Percentiles rank a stretch among this genome's conserved stretches.
Evolutionary conservation across 2,329 filamentous ascomycete species (phyloP).

Genomic region (Ophiobolus disseminans): DNA sequence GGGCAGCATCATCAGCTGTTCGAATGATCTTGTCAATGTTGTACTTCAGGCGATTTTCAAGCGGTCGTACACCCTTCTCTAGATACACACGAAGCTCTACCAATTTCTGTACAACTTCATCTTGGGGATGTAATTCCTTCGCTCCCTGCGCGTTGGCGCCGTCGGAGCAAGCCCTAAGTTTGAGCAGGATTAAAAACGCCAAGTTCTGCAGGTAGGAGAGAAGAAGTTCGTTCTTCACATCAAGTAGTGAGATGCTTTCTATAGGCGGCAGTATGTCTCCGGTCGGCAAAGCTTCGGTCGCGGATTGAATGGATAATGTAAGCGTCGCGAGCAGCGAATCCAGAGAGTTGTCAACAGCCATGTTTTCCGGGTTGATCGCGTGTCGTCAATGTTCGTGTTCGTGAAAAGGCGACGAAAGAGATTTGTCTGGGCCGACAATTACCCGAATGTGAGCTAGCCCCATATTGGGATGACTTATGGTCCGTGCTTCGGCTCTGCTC

Average conservation of each 20-base stretch:
- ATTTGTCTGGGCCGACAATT: constrained; percentile 7
- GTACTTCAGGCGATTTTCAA: constrained; percentile 91
- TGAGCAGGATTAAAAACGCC: constrained; percentile 83
- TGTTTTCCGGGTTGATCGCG: constrained; percentile 18
- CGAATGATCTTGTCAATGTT: constrained; percentile 95
- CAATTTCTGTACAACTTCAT: constrained; percentile 82
- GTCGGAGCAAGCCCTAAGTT: constrained; percentile 61
- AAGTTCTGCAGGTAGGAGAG: constrained; percentile 95
- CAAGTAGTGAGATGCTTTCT: constrained; percentile 91
- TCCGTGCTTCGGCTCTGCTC: too few species aligned
- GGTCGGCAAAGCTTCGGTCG: constrained; percentile 60
- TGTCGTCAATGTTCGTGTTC: background rate
- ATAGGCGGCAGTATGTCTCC: constrained; percentile 72
- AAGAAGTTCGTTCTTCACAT: constrained; percentile 96
- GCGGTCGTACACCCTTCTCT: constrained; percentile 87
- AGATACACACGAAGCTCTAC: constrained; percentile 90
- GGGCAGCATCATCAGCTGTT: constrained; percentile 74
- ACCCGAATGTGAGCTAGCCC: too few species aligned
- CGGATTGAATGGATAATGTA: constrained; percentile 69
- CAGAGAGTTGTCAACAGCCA: constrained; percentile 51
- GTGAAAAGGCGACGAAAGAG: background rate
- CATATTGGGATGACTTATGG: too few species aligned
- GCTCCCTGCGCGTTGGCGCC: constrained; percentile 41
- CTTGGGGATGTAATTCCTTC: constrained; percentile 58
- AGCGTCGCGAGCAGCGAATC: constrained; percentile 52